These are phyloP conservation scores for Pezicula rhizophila DNA, from an alignment of 2,329 filamentous ascomycete genomes.

Conservation along the genomic window DNA sequence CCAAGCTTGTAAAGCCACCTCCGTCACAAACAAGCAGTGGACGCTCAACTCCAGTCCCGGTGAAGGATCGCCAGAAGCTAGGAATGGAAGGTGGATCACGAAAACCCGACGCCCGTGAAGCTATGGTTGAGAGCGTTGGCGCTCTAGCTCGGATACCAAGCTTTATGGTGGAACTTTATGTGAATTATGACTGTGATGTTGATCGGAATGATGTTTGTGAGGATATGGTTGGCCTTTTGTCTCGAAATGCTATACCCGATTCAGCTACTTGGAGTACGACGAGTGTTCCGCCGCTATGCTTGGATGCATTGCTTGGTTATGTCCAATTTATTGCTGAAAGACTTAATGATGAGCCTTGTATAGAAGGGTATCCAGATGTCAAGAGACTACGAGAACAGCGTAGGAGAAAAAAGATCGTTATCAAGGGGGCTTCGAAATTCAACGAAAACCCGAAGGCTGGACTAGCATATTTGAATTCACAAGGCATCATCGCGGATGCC, in stretches of 20 bases:
- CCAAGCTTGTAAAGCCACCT: slow-evolving; percentile 76
- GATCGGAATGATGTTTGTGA: slow-evolving; percentile 89
- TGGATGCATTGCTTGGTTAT: slow-evolving; percentile 86
- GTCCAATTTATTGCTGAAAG: slow-evolving; percentile 89
- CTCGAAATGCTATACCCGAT: slow-evolving; percentile 91
- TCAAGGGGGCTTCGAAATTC: slow-evolving; percentile 83
- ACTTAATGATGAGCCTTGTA: slow-evolving; percentile 61
- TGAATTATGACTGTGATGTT: slow-evolving; percentile 96
- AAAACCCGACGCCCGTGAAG: slow-evolving; percentile 91
- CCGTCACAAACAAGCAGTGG: slow-evolving; percentile 72
- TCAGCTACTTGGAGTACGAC: slow-evolving; percentile 98
- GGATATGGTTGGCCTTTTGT: slow-evolving; percentile 88
- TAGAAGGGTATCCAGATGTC: slow-evolving; percentile 61
- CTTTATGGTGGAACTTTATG: slow-evolving; percentile 91
- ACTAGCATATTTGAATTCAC: slow-evolving; percentile 75
- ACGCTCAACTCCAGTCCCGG: slow-evolving; percentile 79
- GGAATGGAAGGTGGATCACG: slow-evolving; percentile 86
- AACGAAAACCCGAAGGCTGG: slow-evolving; percentile 92
- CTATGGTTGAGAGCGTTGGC: slow-evolving; percentile 96
- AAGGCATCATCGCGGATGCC: slow-evolving; percentile 76
- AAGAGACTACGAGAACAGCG: slow-evolving; percentile 64
- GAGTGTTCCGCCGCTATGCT: slow-evolving; percentile 88
- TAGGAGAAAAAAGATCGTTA: slow-evolving; percentile 78
- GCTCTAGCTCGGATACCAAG: slow-evolving; percentile 87
- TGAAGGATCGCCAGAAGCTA: slow-evolving; percentile 87